Evolutionary conservation across 129 eudicot species (phyloP).

Genomic region (Calendula officinalis): DNA sequence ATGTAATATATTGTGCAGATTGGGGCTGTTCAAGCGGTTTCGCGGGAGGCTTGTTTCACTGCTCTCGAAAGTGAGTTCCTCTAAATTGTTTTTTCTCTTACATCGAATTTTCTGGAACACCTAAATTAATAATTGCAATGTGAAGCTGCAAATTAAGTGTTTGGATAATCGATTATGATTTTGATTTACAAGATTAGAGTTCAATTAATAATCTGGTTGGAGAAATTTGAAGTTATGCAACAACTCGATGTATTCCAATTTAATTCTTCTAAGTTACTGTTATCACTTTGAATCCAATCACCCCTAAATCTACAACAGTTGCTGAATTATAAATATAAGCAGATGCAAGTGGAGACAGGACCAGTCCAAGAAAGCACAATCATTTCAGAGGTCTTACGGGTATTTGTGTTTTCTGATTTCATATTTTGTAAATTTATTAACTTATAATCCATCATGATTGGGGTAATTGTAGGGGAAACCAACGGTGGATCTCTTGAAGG

Average conservation of each 20-base stretch:
- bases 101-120: too few relatives aligned
- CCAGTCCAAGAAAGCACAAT: slow-evolving; percentile 33
- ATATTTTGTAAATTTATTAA: neutral
- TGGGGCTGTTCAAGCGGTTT: slow-evolving; percentile 83
- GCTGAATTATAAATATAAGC: slow-evolving; percentile 5
- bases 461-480: slow-evolving; percentile 53
- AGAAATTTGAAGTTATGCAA: too few relatives aligned
- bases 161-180: too few relatives aligned
- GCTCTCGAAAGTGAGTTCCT: slow-evolving; percentile 56
- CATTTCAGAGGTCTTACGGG: slow-evolving; percentile 59
- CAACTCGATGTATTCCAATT: too few relatives aligned
- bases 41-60: slow-evolving; percentile 74
- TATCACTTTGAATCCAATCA: too few relatives aligned
- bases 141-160: too few relatives aligned
- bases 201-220: too few relatives aligned
- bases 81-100: too few relatives aligned
- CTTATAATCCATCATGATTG: neutral
- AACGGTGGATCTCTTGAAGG: slow-evolving; percentile 60
- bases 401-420: slow-evolving; percentile 31
- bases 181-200: too few relatives aligned
- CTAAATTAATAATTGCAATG: too few relatives aligned
- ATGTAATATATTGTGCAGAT: slow-evolving; percentile 40
- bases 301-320: too few relatives aligned
- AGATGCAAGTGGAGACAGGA: slow-evolving; percentile 55
- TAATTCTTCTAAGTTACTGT: too few relatives aligned